Base-by-base conservation (phyloP, 1,139 yeast genomes). In the Eremothecium gossypii region DNA sequence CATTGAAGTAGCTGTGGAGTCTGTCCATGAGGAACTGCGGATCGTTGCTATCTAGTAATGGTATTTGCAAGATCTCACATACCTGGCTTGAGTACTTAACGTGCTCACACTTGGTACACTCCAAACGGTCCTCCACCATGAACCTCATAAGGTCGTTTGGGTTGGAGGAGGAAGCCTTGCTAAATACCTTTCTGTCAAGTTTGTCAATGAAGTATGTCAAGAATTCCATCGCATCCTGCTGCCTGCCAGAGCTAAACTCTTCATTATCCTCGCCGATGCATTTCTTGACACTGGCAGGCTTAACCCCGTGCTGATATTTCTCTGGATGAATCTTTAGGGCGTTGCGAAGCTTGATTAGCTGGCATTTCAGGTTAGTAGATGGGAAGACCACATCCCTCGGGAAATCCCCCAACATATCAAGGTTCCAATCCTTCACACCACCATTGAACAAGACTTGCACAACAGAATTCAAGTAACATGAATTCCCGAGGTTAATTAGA, bases 221-320 rank as follows among this genome's bases (percentile, higher is more conserved):
- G 57, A 87, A 93, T 60, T 91, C 98, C 68, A 81, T 83, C 0
- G 97, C 93, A 67, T 91, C 99, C 60, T 91, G 98, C 57, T 91
- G 99, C 53, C 79, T 76, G 71, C 81, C 84, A 0, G 95, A 80
- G 38, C 80, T 71, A 55, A 91, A 91, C 57, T 91, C 98, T 11
- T 72, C 70, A 61, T 91, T 94, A 35, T 77, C 77, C 42, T 73
- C 73, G 1, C 96, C 96, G 43, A 93, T 69, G 26, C 86, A 66
- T 3, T 74, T 67, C 60, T 89, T 91, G 62, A 91, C 80, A 45
- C 80, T 72, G 1, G 76, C 68, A 1, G 96, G 96, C 42, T 77
- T 76, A 26, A 91, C 71, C 3, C 97, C 97, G 33, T 68, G 57
- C 56, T 86, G 93, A 57, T 80, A 84, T 9, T 67, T 68, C 5